Percentiles rank a stretch among this genome's conserved stretches.
Conservation (phyloP, 2,329 filamentous ascomycete species). For the Fusarium chaquense region DNA sequence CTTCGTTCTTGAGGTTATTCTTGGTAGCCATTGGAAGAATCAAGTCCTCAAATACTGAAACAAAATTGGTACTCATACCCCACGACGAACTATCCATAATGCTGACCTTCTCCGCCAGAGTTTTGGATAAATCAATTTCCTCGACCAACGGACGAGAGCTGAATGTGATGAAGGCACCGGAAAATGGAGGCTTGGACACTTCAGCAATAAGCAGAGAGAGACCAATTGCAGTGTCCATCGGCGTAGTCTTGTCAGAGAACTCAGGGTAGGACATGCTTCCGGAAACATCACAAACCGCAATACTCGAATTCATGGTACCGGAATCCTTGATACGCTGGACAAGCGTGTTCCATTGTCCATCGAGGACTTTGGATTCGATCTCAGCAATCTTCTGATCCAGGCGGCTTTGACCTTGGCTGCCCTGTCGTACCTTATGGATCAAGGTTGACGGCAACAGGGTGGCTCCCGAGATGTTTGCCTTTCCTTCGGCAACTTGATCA, state of each 20-base stretch:
- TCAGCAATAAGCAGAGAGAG: conserved; percentile 68
- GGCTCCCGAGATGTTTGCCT: conserved; percentile 66
- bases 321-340: conserved; percentile 69
- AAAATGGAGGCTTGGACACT: conserved; percentile 64
- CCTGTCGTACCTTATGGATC: conserved; percentile 47
- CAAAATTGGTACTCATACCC: conserved; percentile 64
- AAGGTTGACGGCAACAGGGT: conserved; percentile 65
- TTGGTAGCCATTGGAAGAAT: conserved; percentile 66
- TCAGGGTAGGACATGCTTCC: conserved; percentile 60
- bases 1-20: conserved; percentile 63
- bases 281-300: conserved; percentile 70
- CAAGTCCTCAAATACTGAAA: conserved; percentile 64
- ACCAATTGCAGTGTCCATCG: conserved; percentile 67
- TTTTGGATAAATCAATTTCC: conserved; percentile 53
- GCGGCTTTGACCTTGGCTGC: neutral
- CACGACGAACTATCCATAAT: conserved; percentile 51
- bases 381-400: conserved; percentile 48
- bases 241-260: conserved; percentile 60
- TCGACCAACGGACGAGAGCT: conserved; percentile 56
- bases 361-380: conserved; percentile 54
- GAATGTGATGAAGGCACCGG: conserved; percentile 68
- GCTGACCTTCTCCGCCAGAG: conserved; percentile 58
- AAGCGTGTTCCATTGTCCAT: conserved; percentile 68
- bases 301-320: conserved; percentile 63
- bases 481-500: conserved; percentile 60